These are phyloP conservation scores for Eragrostis curvula DNA, from an alignment of 176 grass and related monocot genomes.

Conservation along the genomic window DNA sequence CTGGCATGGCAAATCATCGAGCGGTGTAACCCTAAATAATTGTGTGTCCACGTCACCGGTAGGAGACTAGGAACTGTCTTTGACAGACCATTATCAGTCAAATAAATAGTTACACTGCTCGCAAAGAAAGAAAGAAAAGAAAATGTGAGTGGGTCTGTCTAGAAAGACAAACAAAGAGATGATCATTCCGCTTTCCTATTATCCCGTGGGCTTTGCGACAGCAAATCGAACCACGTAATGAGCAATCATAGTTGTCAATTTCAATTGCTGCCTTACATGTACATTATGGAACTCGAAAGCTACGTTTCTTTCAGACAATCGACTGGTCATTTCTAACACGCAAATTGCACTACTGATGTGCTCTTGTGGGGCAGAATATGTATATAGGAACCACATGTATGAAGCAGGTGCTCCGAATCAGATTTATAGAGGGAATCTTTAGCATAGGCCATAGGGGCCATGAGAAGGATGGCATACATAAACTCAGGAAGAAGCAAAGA, in stretches of 20 bases:
- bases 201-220: conserved; percentile 2
- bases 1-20: background rate
- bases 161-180: background rate
- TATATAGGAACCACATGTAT: background rate
- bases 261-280: conserved; percentile 2
- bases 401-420: conserved; percentile 12
- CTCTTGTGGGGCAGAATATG: background rate
- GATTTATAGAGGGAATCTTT: conserved; percentile 8
- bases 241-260: background rate
- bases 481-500: conserved; percentile 37
- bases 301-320: background rate
- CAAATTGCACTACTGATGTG: background rate
- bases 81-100: background rate
- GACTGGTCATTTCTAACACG: background rate
- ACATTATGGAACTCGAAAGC: conserved; percentile 14
- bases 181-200: background rate
- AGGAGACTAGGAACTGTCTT: conserved; percentile 16
- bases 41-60: conserved; percentile 36
- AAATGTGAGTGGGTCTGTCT: background rate
- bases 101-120: too few species aligned
- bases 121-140: too few species aligned
- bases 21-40: conserved; percentile 26
- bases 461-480: background rate
- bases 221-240: conserved; percentile 7
- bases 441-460: background rate